Evolutionary conservation across 331 rosid species (phyloP).

Genomic region (Telfairia occidentalis): DNA sequence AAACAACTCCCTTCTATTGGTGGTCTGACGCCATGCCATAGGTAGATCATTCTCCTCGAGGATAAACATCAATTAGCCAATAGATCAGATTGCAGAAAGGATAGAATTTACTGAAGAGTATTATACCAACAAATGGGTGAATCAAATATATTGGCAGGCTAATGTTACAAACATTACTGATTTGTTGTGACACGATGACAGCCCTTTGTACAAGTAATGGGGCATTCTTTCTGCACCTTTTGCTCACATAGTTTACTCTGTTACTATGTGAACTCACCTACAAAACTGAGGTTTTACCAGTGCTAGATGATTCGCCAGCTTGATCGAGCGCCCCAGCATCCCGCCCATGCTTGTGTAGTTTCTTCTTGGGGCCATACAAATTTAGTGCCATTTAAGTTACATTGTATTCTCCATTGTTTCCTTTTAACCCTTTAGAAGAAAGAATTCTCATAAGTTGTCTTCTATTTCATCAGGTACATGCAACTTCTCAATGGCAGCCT

Average conservation of each 20-base stretch:
- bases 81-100: neutral
- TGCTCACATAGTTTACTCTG: neutral
- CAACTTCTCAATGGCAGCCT: conserved; percentile 98
- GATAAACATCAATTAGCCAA: neutral
- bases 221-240: conserved; percentile 2
- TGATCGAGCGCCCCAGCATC: neutral
- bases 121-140: neutral
- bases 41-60: neutral
- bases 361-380: neutral
- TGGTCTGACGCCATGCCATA: neutral
- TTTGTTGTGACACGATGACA: neutral
- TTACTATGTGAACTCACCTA: conserved; percentile 1
- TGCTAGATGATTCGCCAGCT: conserved; percentile 4
- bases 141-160: conserved; percentile 6
- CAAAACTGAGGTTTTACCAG: conserved; percentile 3
- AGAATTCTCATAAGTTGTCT: conserved; percentile 51
- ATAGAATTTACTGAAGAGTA: neutral
- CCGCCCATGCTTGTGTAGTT: neutral
- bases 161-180: neutral
- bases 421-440: neutral
- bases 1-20: neutral
- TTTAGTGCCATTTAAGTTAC: neutral
- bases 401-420: neutral
- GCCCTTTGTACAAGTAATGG: conserved; percentile 12
- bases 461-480: conserved; percentile 88